Evolutionary conservation across 1,139 yeast species (phyloP), one percentile per base, ranked within the genome.

Genomic region (Kurtzmaniella natalensis): DNA sequence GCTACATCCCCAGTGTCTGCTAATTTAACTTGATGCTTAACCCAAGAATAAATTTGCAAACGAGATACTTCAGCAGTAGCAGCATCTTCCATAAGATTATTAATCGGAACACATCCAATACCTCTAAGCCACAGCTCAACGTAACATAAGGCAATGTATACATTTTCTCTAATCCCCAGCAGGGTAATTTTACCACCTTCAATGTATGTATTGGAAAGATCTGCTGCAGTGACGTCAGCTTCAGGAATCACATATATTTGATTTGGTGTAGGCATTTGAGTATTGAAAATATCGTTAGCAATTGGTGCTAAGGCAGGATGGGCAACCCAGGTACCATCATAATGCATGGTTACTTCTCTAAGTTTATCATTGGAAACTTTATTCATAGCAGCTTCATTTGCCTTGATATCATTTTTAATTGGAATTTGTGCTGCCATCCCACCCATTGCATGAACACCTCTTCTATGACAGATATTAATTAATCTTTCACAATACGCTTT

Each of bases 361-460:
- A 55, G 48, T 42, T 55, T 55, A 42, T 55, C 60, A 34, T 40
- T 46, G 23, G 50, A 40, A 25, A 55, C 60, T 35, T 55, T 55
- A 30, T 43, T 49, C 56, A 54, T 46, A 16, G 59, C 60, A 11
- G 42, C 34, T 25, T 41, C 44, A 45, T 55, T 54, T 28, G 51
- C 47, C 21, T 37, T 54, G 10, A 35, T 31, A 36, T 55, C 58
- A 27, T 51, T 51, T 46, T 54, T 55, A 45, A 55, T 53, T 21
- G 60, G 60, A 36, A 55, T 55, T 37, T 54, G 59, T 7, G 60
- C 60, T 26, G 60, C 59, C 60, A 55, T 55, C 31, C 60, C 60
- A 18, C 60, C 60, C 44, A 55, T 46, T 18, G 60, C 61, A 32
- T 55, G 59, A 15, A 55, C 61, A 36, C 52, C 57, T 41, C 61